phyloP scores from a whole-genome alignment of 106 monocot genomes.

The Narthecium ossifragum region DNA sequence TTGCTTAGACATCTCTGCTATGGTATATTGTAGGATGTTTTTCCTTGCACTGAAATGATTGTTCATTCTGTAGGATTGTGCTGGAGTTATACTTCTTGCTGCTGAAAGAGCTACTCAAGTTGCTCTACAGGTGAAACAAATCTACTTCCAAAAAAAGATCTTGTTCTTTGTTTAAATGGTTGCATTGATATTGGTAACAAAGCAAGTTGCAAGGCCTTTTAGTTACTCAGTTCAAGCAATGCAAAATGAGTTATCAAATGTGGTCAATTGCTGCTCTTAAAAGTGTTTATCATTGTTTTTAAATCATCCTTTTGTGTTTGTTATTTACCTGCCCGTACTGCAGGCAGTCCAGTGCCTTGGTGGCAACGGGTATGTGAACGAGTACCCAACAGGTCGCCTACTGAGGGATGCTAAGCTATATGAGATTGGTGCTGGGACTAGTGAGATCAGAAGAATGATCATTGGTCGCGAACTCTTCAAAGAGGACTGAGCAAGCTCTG shows the following conservation, averaged over 20 bases:
- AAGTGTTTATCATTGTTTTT: background rate
- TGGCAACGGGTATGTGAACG: slow-evolving; percentile 92
- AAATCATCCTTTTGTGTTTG: background rate
- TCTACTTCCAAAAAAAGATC: no score
- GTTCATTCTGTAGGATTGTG: slow-evolving; percentile 85
- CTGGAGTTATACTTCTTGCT: slow-evolving; percentile 85
- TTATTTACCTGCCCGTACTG: background rate
- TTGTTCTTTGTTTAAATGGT: no score
- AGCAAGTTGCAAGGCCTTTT: no score
- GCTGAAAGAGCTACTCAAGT: slow-evolving; percentile 98
- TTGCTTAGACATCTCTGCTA: no score
- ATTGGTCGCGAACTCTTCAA: slow-evolving; percentile 92
- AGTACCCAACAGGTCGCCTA: slow-evolving; percentile 93
- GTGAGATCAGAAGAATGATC: slow-evolving; percentile 92
- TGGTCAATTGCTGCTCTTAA: no score
- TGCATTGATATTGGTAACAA: no score
- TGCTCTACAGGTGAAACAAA: slow-evolving; percentile 75
- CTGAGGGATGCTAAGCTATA: slow-evolving; percentile 92
- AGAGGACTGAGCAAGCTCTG: slow-evolving; percentile 34
- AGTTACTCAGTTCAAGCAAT: no score
- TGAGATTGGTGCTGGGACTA: slow-evolving; percentile 93
- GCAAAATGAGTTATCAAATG: no score
- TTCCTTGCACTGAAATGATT: no score
- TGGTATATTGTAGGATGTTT: no score
- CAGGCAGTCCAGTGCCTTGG: slow-evolving; percentile 97